Percentiles rank a stretch among this genome's conserved stretches.
These are phyloP conservation scores for Erigeron philadelphicus DNA, from an alignment of 140 eudicot species.

Conservation along the genomic window DNA sequence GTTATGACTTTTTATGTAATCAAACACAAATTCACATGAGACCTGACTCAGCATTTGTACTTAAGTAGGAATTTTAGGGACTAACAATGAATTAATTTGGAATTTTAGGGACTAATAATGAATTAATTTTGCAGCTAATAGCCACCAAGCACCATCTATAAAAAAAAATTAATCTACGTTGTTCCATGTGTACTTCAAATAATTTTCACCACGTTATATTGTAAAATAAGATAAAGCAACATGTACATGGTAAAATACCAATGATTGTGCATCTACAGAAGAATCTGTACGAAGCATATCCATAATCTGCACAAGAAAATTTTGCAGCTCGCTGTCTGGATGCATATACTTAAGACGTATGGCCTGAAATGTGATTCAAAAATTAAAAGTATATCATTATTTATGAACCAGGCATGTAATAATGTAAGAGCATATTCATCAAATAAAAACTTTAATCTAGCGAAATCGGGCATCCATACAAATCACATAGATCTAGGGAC, in stretches of 20 bases:
- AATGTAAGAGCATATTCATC: constrained; percentile 1
- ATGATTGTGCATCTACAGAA: constrained; percentile 79
- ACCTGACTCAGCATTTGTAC: neutral
- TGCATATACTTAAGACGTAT: constrained; percentile 76
- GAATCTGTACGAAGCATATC: constrained; percentile 84
- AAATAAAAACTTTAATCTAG: neutral
- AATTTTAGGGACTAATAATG: constrained; percentile 4
- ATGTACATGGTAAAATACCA: constrained; percentile 51
- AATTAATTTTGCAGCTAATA: constrained; percentile 2
- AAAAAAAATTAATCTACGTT: neutral
- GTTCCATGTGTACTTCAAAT: constrained; percentile 2
- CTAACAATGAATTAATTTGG: constrained; percentile 1
- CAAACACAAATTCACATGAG: constrained; percentile 8
- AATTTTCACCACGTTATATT: constrained; percentile 7
- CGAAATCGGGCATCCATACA: neutral
- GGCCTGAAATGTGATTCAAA: constrained; percentile 52
- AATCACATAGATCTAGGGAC: neutral
- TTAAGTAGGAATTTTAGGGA: neutral
- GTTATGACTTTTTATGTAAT: neutral
- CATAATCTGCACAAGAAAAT: constrained; percentile 62
- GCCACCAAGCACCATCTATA: neutral
- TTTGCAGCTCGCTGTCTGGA: constrained; percentile 88
- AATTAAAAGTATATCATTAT: neutral
- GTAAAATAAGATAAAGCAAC: constrained; percentile 9
- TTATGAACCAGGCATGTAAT: constrained; percentile 18